Percentiles rank a stretch among this genome's conserved stretches.
phyloP scores from a whole-genome alignment of 257 asterid genomes.

The Catharanthus roseus region DNA sequence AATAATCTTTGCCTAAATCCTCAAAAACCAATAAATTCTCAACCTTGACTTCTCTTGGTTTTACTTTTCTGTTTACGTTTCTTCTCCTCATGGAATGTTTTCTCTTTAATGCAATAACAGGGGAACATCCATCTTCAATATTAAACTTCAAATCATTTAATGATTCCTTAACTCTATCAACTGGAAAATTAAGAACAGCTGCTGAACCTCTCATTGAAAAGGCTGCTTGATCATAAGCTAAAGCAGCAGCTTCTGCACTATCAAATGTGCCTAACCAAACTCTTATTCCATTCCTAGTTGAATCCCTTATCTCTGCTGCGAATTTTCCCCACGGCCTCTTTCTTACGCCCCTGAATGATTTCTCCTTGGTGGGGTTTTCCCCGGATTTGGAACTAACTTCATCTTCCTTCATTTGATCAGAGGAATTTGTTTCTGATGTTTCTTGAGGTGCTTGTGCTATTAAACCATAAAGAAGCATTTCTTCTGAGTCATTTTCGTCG shows the following conservation, averaged over 20 bases:
- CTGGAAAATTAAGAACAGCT: conserved; percentile 63
- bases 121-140: conserved; percentile 40
- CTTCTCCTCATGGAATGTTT: conserved; percentile 53
- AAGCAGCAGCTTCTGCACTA: conserved; percentile 74
- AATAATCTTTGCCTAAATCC: conserved; percentile 71
- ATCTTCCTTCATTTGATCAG: conserved; percentile 31
- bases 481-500: conserved; percentile 43
- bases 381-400: conserved; percentile 38
- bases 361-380: conserved; percentile 20
- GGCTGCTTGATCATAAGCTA: conserved; percentile 91
- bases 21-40: conserved; percentile 62
- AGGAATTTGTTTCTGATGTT: conserved; percentile 35
- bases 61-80: conserved; percentile 17
- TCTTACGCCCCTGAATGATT: conserved; percentile 62
- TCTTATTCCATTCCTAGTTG: conserved; percentile 67
- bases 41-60: conserved; percentile 27
- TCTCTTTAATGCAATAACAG: conserved; percentile 68
- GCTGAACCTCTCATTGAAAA: conserved; percentile 59
- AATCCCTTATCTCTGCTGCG: conserved; percentile 86
- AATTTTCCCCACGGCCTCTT: conserved; percentile 87
- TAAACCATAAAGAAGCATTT: conserved; percentile 44
- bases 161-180: conserved; percentile 56
- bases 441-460: conserved; percentile 30
- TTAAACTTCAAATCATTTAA: conserved; percentile 39
- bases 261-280: conserved; percentile 86